phyloP scores from a whole-genome alignment of 2,329 filamentous ascomycete genomes.

The Aspergillus pseudoviridinutans region DNA sequence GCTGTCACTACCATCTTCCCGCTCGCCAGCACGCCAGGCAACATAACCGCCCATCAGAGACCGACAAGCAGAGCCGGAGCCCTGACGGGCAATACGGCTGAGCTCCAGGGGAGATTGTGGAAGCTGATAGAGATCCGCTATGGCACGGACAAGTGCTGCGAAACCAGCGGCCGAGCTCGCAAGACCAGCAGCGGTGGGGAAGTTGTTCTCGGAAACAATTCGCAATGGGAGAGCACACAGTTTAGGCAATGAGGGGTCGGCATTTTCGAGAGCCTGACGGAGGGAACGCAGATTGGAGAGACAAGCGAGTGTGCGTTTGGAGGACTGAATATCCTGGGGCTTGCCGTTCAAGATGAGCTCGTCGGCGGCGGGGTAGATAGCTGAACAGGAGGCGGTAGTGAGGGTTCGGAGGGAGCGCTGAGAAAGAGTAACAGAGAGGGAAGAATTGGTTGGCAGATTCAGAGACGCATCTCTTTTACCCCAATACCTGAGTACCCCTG shows the following conservation, averaged over 20 bases:
- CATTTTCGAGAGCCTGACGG: constrained; percentile 69
- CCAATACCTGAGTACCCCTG: constrained; percentile 64
- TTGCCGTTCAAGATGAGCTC: constrained; percentile 80
- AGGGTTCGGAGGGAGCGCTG: constrained; percentile 91
- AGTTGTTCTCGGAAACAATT: constrained; percentile 96
- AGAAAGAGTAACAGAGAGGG: constrained; percentile 91
- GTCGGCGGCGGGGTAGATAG: constrained; percentile 62
- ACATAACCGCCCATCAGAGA: constrained; percentile 94
- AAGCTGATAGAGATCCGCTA: constrained; percentile 88
- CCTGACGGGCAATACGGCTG: constrained; percentile 84
- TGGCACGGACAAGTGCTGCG: constrained; percentile 66
- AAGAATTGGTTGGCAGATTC: constrained; percentile 97
- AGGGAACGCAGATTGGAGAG: constrained; percentile 79
- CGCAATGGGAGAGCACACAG: constrained; percentile 73
- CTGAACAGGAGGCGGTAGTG: constrained; percentile 88
- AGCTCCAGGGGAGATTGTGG: constrained; percentile 77
- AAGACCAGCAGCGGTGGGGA: constrained; percentile 92
- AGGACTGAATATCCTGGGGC: constrained; percentile 72
- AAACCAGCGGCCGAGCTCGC: constrained; percentile 63
- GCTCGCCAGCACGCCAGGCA: constrained; percentile 79
- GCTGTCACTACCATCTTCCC: constrained; percentile 78
- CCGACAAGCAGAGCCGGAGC: constrained; percentile 90
- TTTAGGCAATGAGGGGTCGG: constrained; percentile 71
- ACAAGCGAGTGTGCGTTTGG: constrained; percentile 89
- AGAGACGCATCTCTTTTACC: constrained; percentile 91